Evolutionary conservation across 208 protist genomes (phyloP), one percentile per base, ranked within the genome.

Genomic region (Trypanosoma theileri): DNA sequence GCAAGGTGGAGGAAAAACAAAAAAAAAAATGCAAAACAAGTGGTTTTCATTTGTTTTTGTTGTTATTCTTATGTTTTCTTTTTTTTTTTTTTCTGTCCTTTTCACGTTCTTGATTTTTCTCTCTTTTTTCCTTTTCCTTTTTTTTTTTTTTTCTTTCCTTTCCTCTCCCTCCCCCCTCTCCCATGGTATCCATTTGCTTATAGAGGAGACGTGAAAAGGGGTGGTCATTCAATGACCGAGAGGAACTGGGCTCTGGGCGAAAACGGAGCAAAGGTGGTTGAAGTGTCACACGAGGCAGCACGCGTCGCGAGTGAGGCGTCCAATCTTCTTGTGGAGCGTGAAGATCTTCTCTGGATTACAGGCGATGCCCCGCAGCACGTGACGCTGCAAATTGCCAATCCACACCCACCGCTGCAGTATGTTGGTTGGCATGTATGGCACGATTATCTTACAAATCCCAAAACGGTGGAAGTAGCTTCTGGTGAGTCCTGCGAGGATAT

Each of bases 351-450:
- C 16, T 96, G 91, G 91, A 86, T 96, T 60, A 82, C 91, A 9
- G 85, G 84, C 3, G 80, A 86, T 21, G 84, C 83, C 2, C 91
- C 91, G 54, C 91, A 96, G 62, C 77, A 91, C 57, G 91, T 96
- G 17, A 91, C 79, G 16, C 60, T 96, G 10, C 26, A 59, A 12
- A 63, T 96, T 13, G 56, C 59, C 14, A 13, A 73, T 31, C 55
- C 22, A 1, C 91, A 93, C 69, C 88, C 91, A 1, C 80, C 84
- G 1, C 75, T 96, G 55, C 75, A 59, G 21, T 96, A 86, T 71
- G 86, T 76, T 8, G 91, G 91, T 3, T 96, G 91, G 88, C 79
- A 94, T 42, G 91, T 96, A 16, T 93, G 86, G 86, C 86, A 92
- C 56, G 86, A 94, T 68, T 92, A 91, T 67, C 50, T 86, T 17